These are phyloP conservation scores for Eucalyptus regnans DNA, from an alignment of 345 rosid species.

Conservation along the genomic window DNA sequence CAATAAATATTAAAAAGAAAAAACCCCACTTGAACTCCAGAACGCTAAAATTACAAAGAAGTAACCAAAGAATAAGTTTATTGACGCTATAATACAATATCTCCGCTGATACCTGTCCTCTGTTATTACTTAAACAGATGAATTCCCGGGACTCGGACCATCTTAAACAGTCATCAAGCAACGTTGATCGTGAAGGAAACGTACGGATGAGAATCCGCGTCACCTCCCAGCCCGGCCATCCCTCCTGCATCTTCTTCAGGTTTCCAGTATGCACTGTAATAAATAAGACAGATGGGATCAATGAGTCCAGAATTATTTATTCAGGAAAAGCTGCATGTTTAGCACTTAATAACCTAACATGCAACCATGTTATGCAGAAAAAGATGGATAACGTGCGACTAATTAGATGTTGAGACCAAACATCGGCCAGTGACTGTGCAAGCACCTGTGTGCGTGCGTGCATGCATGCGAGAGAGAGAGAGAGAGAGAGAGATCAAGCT, in stretches of 20 bases:
- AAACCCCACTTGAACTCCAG: not conserved
- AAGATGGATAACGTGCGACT: not conserved
- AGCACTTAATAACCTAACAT: not conserved
- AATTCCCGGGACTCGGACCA: not conserved
- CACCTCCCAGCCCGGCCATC: constrained; percentile 77
- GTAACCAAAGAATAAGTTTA: constrained; percentile 21
- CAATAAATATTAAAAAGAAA: not conserved
- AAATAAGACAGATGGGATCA: not conserved
- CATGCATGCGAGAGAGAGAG: fast-evolving
- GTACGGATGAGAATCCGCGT: constrained; percentile 65
- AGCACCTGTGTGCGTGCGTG: not conserved
- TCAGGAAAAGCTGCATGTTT: not conserved
- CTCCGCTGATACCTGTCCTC: not conserved
- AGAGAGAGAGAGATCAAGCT: not conserved
- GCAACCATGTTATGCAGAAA: not conserved
- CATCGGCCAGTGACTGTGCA: not conserved
- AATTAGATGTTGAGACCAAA: not conserved
- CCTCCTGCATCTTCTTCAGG: constrained; percentile 75
- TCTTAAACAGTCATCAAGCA: constrained; percentile 17
- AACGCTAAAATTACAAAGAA: constrained; percentile 2
- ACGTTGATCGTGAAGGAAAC: constrained; percentile 95
- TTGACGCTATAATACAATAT: not conserved
- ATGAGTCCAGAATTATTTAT: not conserved
- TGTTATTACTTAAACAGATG: constrained; percentile 14
- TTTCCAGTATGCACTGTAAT: constrained; percentile 85